A percentile compares a stretch with the other conserved stretches of the same genome.
phyloP scores from a whole-genome alignment of 2,329 filamentous ascomycete species.

The Xylaria sp. region DNA sequence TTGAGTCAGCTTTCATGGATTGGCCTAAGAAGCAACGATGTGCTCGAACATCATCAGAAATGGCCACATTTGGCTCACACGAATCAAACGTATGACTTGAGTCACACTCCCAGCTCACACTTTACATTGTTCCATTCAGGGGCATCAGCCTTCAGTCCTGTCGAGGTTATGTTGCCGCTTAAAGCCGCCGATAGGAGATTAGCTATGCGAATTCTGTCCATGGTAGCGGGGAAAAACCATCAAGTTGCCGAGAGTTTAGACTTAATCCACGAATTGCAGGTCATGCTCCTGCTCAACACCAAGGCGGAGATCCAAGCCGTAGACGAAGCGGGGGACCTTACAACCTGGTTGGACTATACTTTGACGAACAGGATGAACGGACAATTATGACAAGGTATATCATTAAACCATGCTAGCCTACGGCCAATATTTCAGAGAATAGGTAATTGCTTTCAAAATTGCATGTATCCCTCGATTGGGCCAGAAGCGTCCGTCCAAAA shows the following conservation, averaged over 20 bases:
- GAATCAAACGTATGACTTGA: background rate
- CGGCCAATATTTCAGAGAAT: background rate
- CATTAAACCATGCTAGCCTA: background rate
- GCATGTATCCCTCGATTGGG: constrained; percentile 1
- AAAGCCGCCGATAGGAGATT: constrained; percentile 67
- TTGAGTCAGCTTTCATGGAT: constrained; percentile 70
- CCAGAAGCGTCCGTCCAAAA: background rate
- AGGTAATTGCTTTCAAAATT: background rate
- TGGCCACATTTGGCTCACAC: background rate
- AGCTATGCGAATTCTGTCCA: constrained; percentile 64
- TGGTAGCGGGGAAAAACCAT: constrained; percentile 47
- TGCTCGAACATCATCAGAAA: constrained; percentile 43
- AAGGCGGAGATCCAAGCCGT: constrained; percentile 83
- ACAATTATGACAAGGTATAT: background rate
- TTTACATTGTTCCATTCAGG: background rate
- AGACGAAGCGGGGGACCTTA: constrained; percentile 64
- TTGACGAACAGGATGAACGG: constrained; percentile 42
- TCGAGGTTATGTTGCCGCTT: constrained; percentile 52
- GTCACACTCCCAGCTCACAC: background rate
- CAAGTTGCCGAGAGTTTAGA: constrained; percentile 50
- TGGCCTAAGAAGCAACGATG: constrained; percentile 63
- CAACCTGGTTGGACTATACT: constrained; percentile 60
- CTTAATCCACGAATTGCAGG: constrained; percentile 69
- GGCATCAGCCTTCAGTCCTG: constrained; percentile 5
- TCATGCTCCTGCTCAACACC: constrained; percentile 77